Evolutionary conservation across 2,329 filamentous ascomycete species (phyloP).

Genomic region (Ploettnerulaceae sp.): DNA sequence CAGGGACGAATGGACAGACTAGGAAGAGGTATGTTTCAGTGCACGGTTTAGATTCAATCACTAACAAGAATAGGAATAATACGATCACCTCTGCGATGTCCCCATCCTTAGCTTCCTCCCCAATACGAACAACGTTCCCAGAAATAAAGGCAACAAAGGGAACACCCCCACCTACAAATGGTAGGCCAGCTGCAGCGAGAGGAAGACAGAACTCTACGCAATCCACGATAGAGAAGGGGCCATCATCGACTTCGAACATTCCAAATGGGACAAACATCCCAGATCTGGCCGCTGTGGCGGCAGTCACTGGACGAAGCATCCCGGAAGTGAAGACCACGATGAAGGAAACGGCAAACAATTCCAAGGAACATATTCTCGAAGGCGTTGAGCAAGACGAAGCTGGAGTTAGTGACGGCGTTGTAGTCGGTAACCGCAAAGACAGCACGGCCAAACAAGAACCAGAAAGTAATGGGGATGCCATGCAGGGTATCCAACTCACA

Average conservation of each 20-base stretch:
- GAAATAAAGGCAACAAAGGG: conserved; percentile 50
- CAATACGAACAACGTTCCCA: conserved; percentile 63
- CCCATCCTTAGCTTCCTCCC: conserved; percentile 69
- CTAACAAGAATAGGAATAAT: conserved; percentile 38
- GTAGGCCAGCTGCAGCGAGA: conserved; percentile 64
- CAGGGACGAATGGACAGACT: conserved; percentile 58
- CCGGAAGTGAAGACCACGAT: conserved; percentile 49
- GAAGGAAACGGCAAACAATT: conserved; percentile 42
- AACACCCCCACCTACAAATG: conserved; percentile 56
- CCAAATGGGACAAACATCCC: conserved; percentile 46
- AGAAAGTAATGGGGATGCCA: conserved; percentile 40
- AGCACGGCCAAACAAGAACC: conserved; percentile 43
- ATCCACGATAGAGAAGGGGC: conserved; percentile 53
- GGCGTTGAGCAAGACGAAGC: conserved; percentile 34
- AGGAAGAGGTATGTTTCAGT: conserved; percentile 67
- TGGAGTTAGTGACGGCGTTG: conserved; percentile 26
- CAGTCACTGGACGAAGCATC: conserved; percentile 32
- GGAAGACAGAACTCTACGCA: conserved; percentile 71
- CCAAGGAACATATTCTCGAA: conserved; percentile 33
- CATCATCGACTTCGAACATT: conserved; percentile 59
- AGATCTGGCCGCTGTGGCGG: conserved; percentile 29
- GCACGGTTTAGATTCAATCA: neutral
- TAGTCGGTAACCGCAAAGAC: conserved; percentile 41
- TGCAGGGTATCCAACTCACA: conserved; percentile 33
- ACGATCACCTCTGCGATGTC: conserved; percentile 53